Base-by-base conservation (phyloP, 2,329 filamentous ascomycete genomes). In the Thielaviopsis musarum region DNA sequence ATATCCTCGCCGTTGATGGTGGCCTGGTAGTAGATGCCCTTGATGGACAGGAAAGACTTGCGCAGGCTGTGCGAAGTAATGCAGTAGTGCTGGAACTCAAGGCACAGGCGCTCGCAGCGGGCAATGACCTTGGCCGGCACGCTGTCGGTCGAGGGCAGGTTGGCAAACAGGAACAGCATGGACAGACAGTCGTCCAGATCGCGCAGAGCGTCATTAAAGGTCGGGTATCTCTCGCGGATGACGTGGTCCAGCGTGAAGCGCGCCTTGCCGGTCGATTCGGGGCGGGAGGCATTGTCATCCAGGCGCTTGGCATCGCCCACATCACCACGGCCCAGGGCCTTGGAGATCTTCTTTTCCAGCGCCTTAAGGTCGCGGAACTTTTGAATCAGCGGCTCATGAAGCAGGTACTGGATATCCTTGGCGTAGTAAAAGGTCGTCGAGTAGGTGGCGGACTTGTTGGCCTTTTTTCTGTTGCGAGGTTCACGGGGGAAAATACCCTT, bases 401-500 rank as follows among this genome's bases (percentile, higher is more conserved):
- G 84, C 57, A 98, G 85, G 69, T 96, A 98, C 73, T 97, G 91
- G 66, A 98, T 96, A 71, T 98, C 93, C 77, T 95, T 95, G 70
- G 91, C 75, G 69, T 85, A 87, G 74, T 87, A 87, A 66, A 97
- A 98, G 63, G 93, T 98, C 28, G 91, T 97, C 59, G 87, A 91
- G 63, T 86, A 84, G 41, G 88, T 95, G 26, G 90, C 83, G 62
- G 88, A 89, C 73, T 94, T 95, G 69, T 87, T 88, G 51, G 88
- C 93, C 81, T 96, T 96, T 78, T 95, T 96, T 78, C 90, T 91
- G 77, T 87, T 95, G 69, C 93, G 83, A 64, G 93, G 93, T 77
- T 98, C 93, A 68, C 93, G 87, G 65, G 93, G 93, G 74, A 96
- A 98, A 71, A 98, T 97, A 67, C 91, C 93, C 78, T 97, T 97